Conservation (phyloP, 2,329 filamentous ascomycete genomes). For the Colletotrichum falcatum region DNA sequence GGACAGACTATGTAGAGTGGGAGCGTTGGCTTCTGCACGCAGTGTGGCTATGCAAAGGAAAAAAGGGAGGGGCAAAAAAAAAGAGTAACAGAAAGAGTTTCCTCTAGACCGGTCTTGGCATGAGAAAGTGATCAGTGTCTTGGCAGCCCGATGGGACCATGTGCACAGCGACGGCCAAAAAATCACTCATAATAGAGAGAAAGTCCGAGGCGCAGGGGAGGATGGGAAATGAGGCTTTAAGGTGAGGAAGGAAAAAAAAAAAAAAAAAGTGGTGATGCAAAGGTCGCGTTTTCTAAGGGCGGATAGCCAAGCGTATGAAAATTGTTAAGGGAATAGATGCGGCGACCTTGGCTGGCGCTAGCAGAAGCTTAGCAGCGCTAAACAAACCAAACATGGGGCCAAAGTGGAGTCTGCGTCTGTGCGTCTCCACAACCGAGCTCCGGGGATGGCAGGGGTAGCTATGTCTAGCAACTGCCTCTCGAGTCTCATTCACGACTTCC, state of each 20-base stretch:
- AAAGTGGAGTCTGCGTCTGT: not conserved
- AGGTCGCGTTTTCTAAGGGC: slow-evolving; percentile 36
- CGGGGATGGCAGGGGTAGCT: slow-evolving; percentile 30
- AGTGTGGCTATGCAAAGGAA: slow-evolving; percentile 22
- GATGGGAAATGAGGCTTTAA: not conserved
- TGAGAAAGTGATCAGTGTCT: slow-evolving; percentile 15
- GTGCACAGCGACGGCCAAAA: not conserved
- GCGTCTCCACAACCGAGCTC: slow-evolving; percentile 6
- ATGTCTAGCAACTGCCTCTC: not conserved
- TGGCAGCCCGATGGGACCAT: slow-evolving; percentile 37
- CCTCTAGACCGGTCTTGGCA: slow-evolving; percentile 24
- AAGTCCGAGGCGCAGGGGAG: not conserved
- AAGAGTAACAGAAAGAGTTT: not conserved
- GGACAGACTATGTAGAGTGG: too few relatives aligned
- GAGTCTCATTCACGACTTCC: too few relatives aligned
- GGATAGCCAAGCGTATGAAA: slow-evolving; percentile 14
- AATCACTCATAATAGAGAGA: slow-evolving; percentile 21
- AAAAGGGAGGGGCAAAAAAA: not conserved
- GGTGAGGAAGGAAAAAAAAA: too few relatives aligned
- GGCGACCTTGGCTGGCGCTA: slow-evolving; percentile 35
- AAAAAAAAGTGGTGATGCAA: slow-evolving; percentile 12
- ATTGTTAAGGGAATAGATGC: slow-evolving; percentile 36
- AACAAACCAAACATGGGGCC: slow-evolving; percentile 35
- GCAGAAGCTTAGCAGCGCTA: slow-evolving; percentile 41
- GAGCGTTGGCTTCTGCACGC: not conserved